Evolutionary conservation across 257 asterid species (phyloP).

Genomic region (Solanum pimpinellifolium): DNA sequence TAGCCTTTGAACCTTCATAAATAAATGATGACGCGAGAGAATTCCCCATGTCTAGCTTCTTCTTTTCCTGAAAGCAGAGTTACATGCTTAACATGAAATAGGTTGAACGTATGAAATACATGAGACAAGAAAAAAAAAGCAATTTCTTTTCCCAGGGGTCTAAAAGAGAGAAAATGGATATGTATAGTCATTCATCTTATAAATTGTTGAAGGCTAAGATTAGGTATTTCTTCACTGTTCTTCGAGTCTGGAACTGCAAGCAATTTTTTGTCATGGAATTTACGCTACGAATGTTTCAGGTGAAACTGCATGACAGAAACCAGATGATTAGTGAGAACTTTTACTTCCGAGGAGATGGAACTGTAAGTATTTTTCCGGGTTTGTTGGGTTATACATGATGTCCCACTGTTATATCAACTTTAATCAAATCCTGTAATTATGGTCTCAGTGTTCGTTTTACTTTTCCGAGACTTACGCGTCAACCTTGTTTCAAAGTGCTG

Average conservation of each 20-base stretch:
- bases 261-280: conserved; percentile 3
- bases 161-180: neutral
- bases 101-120: neutral
- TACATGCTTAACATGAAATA: neutral
- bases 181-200: neutral
- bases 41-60: neutral
- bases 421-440: neutral
- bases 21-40: neutral
- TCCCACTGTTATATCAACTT: neutral
- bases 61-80: neutral
- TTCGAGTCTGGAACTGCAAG: neutral
- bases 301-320: conserved; percentile 53
- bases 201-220: neutral
- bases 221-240: neutral
- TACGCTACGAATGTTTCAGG: conserved; percentile 29
- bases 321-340: conserved; percentile 67
- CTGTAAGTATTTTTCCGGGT: conserved; percentile 37
- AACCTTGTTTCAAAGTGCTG: conserved; percentile 46
- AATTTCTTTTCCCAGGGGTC: neutral
- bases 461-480: conserved; percentile 54
- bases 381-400: neutral
- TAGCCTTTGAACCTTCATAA: neutral
- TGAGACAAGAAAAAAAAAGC: neutral
- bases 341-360: conserved; percentile 68
- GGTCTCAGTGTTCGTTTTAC: conserved; percentile 56